phyloP scores from a whole-genome alignment of 164 flowering plant species.

The Umbellularia californica region DNA sequence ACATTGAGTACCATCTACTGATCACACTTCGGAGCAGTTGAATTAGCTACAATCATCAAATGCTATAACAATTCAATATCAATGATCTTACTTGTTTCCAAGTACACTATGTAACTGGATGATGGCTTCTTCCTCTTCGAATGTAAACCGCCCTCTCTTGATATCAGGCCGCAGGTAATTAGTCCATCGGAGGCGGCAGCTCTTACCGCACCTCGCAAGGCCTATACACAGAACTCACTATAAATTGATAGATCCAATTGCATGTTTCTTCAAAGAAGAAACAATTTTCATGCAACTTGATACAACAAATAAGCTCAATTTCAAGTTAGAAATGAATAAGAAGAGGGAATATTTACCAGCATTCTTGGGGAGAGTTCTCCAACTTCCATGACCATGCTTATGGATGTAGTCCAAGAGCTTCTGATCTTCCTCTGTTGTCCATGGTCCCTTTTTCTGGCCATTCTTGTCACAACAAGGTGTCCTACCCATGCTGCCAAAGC shows the following conservation, averaged over 20 bases:
- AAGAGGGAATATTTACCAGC: conserved; percentile 39
- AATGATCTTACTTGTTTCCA: conserved; percentile 59
- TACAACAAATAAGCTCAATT: neutral
- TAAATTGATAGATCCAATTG: neutral
- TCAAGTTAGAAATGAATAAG: neutral
- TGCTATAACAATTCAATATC: too few relatives aligned
- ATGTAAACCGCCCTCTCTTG: conserved; percentile 64
- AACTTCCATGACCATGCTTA: conserved; percentile 75
- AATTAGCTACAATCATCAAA: neutral
- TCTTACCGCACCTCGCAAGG: conserved; percentile 71
- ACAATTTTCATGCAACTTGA: neutral
- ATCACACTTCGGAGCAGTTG: neutral
- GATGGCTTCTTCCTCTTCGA: conserved; percentile 70
- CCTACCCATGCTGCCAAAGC: conserved; percentile 62
- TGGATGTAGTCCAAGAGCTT: conserved; percentile 78
- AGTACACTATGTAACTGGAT: conserved; percentile 55
- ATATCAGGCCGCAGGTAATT: conserved; percentile 74
- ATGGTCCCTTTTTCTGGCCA: conserved; percentile 92
- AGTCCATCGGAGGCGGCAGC: conserved; percentile 76
- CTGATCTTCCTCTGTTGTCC: conserved; percentile 91
- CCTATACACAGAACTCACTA: conserved; percentile 39
- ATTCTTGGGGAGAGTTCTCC: conserved; percentile 91
- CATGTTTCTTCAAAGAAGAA: neutral
- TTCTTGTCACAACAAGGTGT: conserved; percentile 85
- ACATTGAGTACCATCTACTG: neutral